Percentiles rank a stretch among this genome's conserved stretches.
phyloP scores from a whole-genome alignment of 306 rosid species.

The Carpinus fangiana region DNA sequence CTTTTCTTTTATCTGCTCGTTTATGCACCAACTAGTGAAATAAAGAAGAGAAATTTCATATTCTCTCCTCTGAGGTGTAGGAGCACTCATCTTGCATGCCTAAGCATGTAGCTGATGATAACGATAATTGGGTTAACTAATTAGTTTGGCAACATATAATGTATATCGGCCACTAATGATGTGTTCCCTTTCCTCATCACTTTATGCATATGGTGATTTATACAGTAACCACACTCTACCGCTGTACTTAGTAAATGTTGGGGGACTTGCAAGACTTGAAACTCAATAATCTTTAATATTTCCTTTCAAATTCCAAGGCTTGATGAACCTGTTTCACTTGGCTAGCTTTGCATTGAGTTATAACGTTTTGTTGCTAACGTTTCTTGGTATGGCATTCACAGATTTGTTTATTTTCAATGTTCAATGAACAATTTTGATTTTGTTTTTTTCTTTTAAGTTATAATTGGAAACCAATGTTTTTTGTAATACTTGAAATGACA shows the following conservation, averaged over 20 bases:
- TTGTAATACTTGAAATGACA: too few relatives aligned
- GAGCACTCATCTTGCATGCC: too few relatives aligned
- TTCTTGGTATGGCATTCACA: neutral
- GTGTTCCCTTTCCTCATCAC: neutral
- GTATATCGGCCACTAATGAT: neutral
- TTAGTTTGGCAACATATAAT: too few relatives aligned
- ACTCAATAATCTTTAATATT: neutral
- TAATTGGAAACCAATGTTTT: slow-evolving; percentile 4
- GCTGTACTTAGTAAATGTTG: neutral
- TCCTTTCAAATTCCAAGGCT: neutral
- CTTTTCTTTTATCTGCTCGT: too few relatives aligned
- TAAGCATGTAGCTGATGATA: too few relatives aligned
- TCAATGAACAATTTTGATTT: neutral
- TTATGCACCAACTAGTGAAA: too few relatives aligned
- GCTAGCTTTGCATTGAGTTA: neutral
- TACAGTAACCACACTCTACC: neutral
- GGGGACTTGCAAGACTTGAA: neutral
- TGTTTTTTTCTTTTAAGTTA: slow-evolving; percentile 9
- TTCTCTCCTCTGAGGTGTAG: too few relatives aligned
- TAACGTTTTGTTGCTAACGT: neutral
- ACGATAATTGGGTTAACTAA: too few relatives aligned
- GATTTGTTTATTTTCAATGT: neutral
- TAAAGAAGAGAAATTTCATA: too few relatives aligned
- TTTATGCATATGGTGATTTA: neutral
- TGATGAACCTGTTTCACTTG: neutral